These are phyloP conservation scores for Sarocladium brachiariae DNA, from an alignment of 2,329 filamentous ascomycete species.

Conservation along the genomic window DNA sequence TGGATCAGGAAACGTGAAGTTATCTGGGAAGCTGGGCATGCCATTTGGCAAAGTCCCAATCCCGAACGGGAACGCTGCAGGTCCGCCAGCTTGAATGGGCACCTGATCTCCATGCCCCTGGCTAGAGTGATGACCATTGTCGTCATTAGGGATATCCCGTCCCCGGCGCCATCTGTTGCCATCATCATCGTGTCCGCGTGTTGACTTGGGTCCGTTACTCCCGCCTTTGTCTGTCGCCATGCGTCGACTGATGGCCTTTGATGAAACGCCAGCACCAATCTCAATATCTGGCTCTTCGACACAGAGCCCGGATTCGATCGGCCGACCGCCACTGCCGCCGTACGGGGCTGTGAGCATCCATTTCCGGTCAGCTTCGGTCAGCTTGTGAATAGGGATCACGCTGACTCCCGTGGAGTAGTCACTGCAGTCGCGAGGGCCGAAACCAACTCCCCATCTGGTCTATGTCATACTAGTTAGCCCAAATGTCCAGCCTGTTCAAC, in stretches of 20 bases:
- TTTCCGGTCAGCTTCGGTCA: constrained; percentile 94
- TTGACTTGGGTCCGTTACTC: constrained; percentile 57
- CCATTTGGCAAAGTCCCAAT: constrained; percentile 34
- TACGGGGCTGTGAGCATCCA: constrained; percentile 95
- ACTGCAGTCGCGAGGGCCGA: constrained; percentile 93
- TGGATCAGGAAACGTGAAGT: constrained; percentile 32
- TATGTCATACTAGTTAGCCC: constrained; percentile 26
- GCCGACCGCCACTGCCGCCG: constrained; percentile 79
- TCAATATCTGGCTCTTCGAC: constrained; percentile 98
- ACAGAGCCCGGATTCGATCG: constrained; percentile 75
- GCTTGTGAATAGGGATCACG: constrained; percentile 82
- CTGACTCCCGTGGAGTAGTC: constrained; percentile 91
- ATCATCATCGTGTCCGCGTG: constrained; percentile 36
- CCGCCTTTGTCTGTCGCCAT: constrained; percentile 65
- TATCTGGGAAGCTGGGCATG: constrained; percentile 35
- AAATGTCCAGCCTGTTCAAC: no score
- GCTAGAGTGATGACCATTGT: background rate
- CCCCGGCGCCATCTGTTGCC: constrained; percentile 26
- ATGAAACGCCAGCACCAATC: constrained; percentile 94
- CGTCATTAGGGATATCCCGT: constrained; percentile 19
- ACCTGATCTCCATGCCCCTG: background rate
- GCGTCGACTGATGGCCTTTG: constrained; percentile 70
- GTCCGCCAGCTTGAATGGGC: background rate
- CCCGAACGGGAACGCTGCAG: constrained; percentile 29
- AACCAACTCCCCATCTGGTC: constrained; percentile 97